phyloP scores from a whole-genome alignment of 805 yeast genomes.

The Ogataea henricii region DNA sequence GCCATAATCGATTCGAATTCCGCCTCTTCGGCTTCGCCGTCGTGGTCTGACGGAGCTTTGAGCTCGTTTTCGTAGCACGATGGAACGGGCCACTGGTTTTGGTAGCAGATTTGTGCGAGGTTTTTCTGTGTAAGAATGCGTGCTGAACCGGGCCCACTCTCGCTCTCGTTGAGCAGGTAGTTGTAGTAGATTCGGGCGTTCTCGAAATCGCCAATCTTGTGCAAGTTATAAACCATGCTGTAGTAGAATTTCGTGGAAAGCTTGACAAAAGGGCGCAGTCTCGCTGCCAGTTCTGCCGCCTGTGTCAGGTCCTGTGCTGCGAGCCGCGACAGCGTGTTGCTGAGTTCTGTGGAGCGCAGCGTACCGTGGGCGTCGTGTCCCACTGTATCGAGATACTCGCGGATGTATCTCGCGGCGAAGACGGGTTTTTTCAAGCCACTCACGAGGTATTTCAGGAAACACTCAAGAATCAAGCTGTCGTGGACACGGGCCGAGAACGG shows the following conservation, averaged over 20 bases:
- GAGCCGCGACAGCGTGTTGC: conserved; percentile 12
- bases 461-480: conserved; percentile 20
- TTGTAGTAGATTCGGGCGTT: conserved; percentile 21
- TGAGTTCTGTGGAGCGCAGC: conserved; percentile 11
- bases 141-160: conserved; percentile 1
- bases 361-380: conserved; percentile 5
- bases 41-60: background rate
- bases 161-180: conserved; percentile 7
- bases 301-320: conserved; percentile 16
- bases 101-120: conserved; percentile 17
- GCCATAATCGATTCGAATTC: conserved; percentile 3
- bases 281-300: conserved; percentile 10
- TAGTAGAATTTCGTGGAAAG: conserved; percentile 18
- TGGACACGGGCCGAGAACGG: conserved; percentile 22
- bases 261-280: conserved; percentile 5
- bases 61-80: background rate
- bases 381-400: background rate
- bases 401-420: conserved; percentile 16
- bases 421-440: conserved; percentile 8
- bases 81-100: conserved; percentile 22
- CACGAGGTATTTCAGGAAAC: conserved; percentile 20
- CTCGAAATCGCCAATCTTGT: conserved; percentile 21
- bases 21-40: background rate
- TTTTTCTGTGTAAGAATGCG: conserved; percentile 4
- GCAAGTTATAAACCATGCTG: conserved; percentile 18